Evolutionary conservation across 306 rosid genomes (phyloP), one percentile per base, ranked within the genome.

Genomic region (Myrica gale): DNA sequence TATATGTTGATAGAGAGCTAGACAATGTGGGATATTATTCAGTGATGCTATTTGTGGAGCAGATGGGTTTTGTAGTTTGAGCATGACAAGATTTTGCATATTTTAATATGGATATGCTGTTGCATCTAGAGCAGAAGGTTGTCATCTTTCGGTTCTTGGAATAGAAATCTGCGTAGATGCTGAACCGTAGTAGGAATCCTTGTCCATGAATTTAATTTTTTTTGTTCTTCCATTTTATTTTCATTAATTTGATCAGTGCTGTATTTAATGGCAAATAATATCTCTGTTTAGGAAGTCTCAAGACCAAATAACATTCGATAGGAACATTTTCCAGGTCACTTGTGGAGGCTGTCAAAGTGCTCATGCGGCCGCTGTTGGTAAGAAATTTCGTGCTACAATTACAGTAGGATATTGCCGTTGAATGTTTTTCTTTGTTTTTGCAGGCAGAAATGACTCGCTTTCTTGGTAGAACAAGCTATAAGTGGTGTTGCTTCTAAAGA

Each of bases 341-440:
- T 94, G 98, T 72, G 98, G 98, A 83, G 98, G 98, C 56, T 94
- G 98, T 88, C 97, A 92, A 82, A 94, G 98, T 80, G 96, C 98
- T 56, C 97, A 94, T 70, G 79, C 98, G 55, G 97, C 97, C 58
- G 97, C 96, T 53, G 48, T 88, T 45, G 98, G 97, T 94, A 78
- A 84, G 97, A 78, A 78, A 62, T 75, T 72, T 77, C 41, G 52
- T 20, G 71, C 57, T 62, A 32, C 41, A 76, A 51, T 20, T 73
- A 65, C 65, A 11, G 8, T 76, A 37, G 37, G 3, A 32, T 32
- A 32, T 32, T 32, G 37, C 3, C 3, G 23, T 52, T 44, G 41
- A 58, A 21, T 50, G 7, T 51, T 75, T 54, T 54, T 78, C 67
- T 67, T 41, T 69, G 37, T 61, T 44, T 76, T 78, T 19, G 2